These are phyloP conservation scores for Penicillium fuscoglaucum DNA, from an alignment of 2,329 filamentous ascomycete species.

Conservation along the genomic window DNA sequence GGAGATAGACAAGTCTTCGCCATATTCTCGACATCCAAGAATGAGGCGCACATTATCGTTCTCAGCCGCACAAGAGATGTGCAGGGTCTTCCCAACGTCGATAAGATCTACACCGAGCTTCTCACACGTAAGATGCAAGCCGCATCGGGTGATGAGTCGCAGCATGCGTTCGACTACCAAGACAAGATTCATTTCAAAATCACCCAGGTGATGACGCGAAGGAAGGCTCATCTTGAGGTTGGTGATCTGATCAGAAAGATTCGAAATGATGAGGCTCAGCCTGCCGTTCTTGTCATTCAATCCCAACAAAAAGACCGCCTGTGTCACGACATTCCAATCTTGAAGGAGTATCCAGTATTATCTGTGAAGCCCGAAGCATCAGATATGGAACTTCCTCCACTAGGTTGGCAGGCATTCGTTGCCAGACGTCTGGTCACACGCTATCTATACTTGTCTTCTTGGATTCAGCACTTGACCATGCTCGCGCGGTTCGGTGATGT, in stretches of 20 bases:
- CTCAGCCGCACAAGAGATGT: constrained; percentile 78
- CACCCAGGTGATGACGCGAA: constrained; percentile 81
- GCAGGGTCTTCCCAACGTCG: constrained; percentile 85
- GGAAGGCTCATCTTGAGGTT: constrained; percentile 86
- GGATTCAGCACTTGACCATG: constrained; percentile 84
- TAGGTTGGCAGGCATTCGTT: constrained; percentile 91
- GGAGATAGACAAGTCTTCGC: constrained; percentile 93
- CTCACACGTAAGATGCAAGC: constrained; percentile 64
- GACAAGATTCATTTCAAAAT: constrained; percentile 82
- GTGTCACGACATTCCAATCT: constrained; percentile 77
- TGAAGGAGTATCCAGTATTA: constrained; percentile 82
- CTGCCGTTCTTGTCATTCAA: constrained; percentile 84
- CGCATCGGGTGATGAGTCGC: constrained; percentile 68
- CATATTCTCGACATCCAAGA: constrained; percentile 78
- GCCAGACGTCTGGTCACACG: constrained; percentile 83
- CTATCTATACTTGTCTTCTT: constrained; percentile 88
- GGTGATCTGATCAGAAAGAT: constrained; percentile 87
- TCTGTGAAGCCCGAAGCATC: constrained; percentile 77
- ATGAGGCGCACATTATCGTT: constrained; percentile 84
- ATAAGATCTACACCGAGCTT: constrained; percentile 81
- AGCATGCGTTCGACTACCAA: constrained; percentile 83
- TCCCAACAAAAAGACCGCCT: constrained; percentile 81
- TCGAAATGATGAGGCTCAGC: constrained; percentile 76
- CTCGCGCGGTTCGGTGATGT: constrained; percentile 91
- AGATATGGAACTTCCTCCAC: constrained; percentile 82